Evolutionary conservation across 1,284 basidiomycete genomes (phyloP).

Genomic region (Polyporus tsugae): DNA sequence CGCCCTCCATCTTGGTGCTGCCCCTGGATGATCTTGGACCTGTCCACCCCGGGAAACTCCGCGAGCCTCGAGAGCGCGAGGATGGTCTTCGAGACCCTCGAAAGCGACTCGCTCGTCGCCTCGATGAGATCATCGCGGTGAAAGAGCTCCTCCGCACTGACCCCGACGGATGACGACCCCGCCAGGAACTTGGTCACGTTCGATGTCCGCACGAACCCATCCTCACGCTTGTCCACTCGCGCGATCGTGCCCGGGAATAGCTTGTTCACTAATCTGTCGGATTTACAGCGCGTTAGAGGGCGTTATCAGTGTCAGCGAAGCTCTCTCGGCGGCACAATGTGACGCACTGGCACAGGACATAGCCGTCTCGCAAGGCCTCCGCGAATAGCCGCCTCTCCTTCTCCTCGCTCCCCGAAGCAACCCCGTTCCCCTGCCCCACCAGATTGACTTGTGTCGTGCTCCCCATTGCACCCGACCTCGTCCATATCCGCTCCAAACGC

Average conservation of each 20-base stretch:
- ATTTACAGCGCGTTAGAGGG: constrained; percentile 6
- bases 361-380: constrained; percentile 83
- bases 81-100: constrained; percentile 73
- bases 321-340: constrained; percentile 24
- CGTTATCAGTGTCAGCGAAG: constrained; percentile 17
- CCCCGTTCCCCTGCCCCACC: constrained; percentile 45
- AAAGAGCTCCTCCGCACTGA: constrained; percentile 71
- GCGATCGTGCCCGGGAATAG: constrained; percentile 67
- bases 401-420: constrained; percentile 70
- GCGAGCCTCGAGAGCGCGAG: constrained; percentile 69
- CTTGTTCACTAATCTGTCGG: constrained; percentile 76
- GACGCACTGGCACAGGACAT: constrained; percentile 87
- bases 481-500: constrained; percentile 79
- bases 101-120: constrained; percentile 63
- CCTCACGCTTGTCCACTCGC: constrained; percentile 72
- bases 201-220: constrained; percentile 66
- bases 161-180: constrained; percentile 69
- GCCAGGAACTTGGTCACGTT: constrained; percentile 81
- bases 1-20: constrained; percentile 49
- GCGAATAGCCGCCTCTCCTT: constrained; percentile 75
- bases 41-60: constrained; percentile 56
- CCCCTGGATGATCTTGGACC: constrained; percentile 54
- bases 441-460: constrained; percentile 54
- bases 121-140: constrained; percentile 73
- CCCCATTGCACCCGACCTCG: constrained; percentile 54